Conservation (phyloP, 2,329 filamentous ascomycete genomes). For the Lasiodiplodia citricola region DNA sequence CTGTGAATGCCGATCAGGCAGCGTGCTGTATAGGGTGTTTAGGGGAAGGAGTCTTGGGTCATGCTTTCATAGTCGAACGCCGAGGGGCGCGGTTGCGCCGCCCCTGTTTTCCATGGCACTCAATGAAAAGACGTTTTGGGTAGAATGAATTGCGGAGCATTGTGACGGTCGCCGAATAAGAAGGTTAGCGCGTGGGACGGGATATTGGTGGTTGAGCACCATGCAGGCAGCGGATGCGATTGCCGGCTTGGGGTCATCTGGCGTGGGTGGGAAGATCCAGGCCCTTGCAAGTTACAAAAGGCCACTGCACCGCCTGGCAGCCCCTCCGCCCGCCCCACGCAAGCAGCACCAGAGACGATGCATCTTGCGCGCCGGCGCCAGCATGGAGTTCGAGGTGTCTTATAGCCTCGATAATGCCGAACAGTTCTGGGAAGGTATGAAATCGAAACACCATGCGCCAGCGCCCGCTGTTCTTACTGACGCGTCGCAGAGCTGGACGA, state of each 20-base stretch:
- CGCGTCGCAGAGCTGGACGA: conserved; percentile 65
- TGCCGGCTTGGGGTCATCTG: conserved; percentile 18
- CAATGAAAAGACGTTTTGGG: neutral
- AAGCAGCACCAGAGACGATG: conserved; percentile 33
- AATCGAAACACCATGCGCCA: conserved; percentile 20
- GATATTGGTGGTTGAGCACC: neutral
- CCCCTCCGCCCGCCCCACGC: conserved; percentile 25
- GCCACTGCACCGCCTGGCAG: conserved; percentile 16
- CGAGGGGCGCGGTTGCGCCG: neutral
- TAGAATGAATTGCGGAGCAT: neutral
- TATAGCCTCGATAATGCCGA: conserved; percentile 77
- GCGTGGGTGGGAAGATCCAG: conserved; percentile 16
- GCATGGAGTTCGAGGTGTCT: conserved; percentile 71
- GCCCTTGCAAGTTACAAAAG: conserved; percentile 22
- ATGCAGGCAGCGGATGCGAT: conserved; percentile 9
- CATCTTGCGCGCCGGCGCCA: conserved; percentile 45
- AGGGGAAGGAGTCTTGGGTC: conserved; percentile 21
- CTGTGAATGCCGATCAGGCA: neutral
- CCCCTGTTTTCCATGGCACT: neutral
- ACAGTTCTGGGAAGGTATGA: conserved; percentile 86
- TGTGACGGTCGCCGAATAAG: neutral
- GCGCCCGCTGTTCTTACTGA: conserved; percentile 1
- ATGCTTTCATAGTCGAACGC: conserved; percentile 12
- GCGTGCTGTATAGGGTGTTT: conserved; percentile 14
- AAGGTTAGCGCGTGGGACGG: neutral